Percentiles rank a stretch among this genome's conserved stretches.
These are phyloP conservation scores for Rosellinia necatrix DNA, from an alignment of 2,329 filamentous ascomycete species.

Conservation along the genomic window DNA sequence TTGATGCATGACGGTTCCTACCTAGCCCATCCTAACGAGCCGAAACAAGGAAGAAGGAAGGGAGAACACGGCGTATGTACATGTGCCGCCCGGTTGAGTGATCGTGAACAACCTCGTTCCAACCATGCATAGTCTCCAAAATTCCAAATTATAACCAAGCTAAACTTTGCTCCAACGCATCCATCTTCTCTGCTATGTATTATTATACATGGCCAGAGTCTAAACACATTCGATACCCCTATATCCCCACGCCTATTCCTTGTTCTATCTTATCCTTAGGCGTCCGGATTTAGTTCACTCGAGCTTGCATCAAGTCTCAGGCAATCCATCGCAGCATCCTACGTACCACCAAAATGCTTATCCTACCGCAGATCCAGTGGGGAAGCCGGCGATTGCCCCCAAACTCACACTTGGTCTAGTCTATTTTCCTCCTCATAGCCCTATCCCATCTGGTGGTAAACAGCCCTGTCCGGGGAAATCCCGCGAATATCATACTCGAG, in stretches of 20 bases:
- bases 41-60: neutral
- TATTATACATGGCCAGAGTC: neutral
- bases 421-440: too few relatives aligned
- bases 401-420: neutral
- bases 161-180: neutral
- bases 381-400: neutral
- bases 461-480: neutral
- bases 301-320: neutral
- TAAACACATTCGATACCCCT: neutral
- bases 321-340: neutral
- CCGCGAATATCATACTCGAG: neutral
- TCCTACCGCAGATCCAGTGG: neutral
- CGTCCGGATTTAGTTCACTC: neutral
- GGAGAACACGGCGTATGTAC: too few relatives aligned
- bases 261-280: neutral
- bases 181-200: neutral
- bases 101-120: neutral
- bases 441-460: too few relatives aligned
- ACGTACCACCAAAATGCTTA: neutral
- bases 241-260: neutral
- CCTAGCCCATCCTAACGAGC: conserved; percentile 1
- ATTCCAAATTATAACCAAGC: conserved; percentile 6
- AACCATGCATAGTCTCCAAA: neutral
- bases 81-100: neutral
- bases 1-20: conserved; percentile 22